Percentiles rank a stretch among this genome's conserved stretches.
Evolutionary conservation across 306 rosid genomes (phyloP).

Genomic region (Rubus idaeus): DNA sequence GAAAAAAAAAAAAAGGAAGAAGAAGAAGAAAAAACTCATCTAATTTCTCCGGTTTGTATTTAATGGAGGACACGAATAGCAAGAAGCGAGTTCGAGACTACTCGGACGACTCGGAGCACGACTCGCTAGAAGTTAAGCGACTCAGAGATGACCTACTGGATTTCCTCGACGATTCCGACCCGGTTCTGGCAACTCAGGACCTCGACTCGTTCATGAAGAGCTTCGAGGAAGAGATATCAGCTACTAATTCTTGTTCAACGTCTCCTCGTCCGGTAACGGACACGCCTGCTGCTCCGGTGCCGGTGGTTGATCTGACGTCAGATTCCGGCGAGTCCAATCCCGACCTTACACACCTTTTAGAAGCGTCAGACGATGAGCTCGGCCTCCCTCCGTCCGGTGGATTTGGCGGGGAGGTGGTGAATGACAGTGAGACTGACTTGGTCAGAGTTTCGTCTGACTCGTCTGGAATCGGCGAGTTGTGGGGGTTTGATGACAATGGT

Average conservation of each 20-base stretch:
- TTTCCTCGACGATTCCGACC: conserved; percentile 61
- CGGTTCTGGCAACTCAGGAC: conserved; percentile 49
- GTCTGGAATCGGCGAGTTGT: conserved; percentile 60
- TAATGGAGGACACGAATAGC: conserved; percentile 37
- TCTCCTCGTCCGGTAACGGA: conserved; percentile 5
- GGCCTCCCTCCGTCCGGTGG: conserved; percentile 68
- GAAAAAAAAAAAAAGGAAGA: not conserved
- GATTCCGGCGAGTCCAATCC: conserved; percentile 70
- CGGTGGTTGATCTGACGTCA: conserved; percentile 42
- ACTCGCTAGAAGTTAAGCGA: conserved; percentile 61
- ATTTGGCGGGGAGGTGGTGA: conserved; percentile 20
- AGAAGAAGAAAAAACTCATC: not conserved
- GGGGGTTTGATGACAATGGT: conserved; percentile 63
- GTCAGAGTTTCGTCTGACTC: conserved; percentile 49
- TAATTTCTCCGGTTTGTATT: no score
- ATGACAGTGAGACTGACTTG: conserved; percentile 41
- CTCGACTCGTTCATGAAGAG: conserved; percentile 78
- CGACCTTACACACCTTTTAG: conserved; percentile 67
- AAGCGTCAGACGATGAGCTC: conserved; percentile 87
- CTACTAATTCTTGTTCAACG: conserved; percentile 22
- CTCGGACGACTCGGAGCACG: conserved; percentile 43
- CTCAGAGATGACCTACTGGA: conserved; percentile 63
- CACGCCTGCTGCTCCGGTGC: conserved; percentile 9
- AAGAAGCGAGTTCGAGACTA: conserved; percentile 60
- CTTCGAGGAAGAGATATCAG: conserved; percentile 74